Evolutionary conservation across 192 early-diverging fungal species (phyloP), one percentile per base, ranked within the genome.

Genomic region (Gryganskiella cystojenkinii): DNA sequence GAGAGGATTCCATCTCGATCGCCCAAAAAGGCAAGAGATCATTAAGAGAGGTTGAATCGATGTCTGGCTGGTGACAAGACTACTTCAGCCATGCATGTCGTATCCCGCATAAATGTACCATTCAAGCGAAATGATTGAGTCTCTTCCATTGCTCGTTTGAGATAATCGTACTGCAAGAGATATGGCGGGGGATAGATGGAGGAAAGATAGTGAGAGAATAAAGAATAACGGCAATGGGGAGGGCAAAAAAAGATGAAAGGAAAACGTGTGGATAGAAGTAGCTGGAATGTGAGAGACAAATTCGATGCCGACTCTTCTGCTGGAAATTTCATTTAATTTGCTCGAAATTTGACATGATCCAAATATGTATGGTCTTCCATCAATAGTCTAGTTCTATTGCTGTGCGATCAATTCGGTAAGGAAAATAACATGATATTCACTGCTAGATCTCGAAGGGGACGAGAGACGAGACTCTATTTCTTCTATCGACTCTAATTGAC

Each of bases 371-470:
- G n/a, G n/a, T n/a, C n/a, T n/a, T n/a, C n/a, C n/a, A n/a, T n/a
- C n/a, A n/a, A n/a, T n/a, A n/a, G n/a, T n/a, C n/a, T 31, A 54
- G 52, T 30, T 30, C 52, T 54, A 31, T 54, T 6, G 52, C 52
- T 54, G 52, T 54, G 52, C 52, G 19, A 31, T 31, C 52, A 54
- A 54, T 27, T 54, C 25, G 20, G 17, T 31, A 25, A 54, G 27
- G 52, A 53, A 53, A 2, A 20, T 13, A 52, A 20, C 11, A 1
- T 22, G 47, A n/a, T 24, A 50, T 50, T 50, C 20, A 50, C 22
- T 22, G 51, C n/a, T n/a, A n/a, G n/a, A n/a, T n/a, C n/a, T n/a
- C n/a, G 22, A 52, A 47, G 22, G 45, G 14, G 45, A 47, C 4
- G 45, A 15, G 45, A 4, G 27, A 11, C 4, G 51, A 52, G n/a